Evolutionary conservation across 2,329 filamentous ascomycete genomes (phyloP).

Genomic region (Camillea tinctor): DNA sequence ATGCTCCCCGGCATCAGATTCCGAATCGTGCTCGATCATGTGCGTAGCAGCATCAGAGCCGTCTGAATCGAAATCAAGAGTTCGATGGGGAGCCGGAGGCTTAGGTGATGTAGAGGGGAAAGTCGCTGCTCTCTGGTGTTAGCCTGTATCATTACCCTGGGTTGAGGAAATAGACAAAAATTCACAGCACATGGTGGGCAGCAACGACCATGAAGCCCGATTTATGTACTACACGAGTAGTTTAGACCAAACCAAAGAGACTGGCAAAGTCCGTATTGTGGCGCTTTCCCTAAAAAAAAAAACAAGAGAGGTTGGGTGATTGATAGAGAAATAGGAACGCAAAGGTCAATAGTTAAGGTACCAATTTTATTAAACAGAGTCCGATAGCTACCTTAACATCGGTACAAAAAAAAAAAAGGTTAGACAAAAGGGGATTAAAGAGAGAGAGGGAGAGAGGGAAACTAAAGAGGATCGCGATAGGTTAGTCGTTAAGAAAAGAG

Average conservation of each 20-base stretch:
- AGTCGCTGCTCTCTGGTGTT: conserved; percentile 15
- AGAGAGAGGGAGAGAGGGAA: no score
- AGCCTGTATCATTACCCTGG: conserved; percentile 7
- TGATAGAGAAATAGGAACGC: background rate
- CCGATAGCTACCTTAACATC: background rate
- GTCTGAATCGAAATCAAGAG: conserved; percentile 37
- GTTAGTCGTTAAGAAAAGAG: no score
- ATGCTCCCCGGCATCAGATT: conserved; percentile 29
- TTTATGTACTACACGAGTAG: background rate
- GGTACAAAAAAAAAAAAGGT: background rate
- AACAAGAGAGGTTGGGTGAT: background rate
- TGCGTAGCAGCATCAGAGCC: conserved; percentile 35
- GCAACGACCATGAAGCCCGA: background rate
- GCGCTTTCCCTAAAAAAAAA: background rate
- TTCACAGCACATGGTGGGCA: background rate
- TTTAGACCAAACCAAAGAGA: background rate
- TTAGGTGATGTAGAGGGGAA: conserved; percentile 37
- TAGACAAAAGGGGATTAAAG: no score
- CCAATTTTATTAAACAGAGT: background rate
- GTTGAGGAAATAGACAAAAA: background rate
- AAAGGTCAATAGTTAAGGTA: no score
- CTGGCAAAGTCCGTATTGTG: background rate
- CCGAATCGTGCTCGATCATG: conserved; percentile 33
- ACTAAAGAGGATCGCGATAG: no score
- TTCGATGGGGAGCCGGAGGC: conserved; percentile 30